Conservation (phyloP, 306 rosid species). For the Datisca glomerata region DNA sequence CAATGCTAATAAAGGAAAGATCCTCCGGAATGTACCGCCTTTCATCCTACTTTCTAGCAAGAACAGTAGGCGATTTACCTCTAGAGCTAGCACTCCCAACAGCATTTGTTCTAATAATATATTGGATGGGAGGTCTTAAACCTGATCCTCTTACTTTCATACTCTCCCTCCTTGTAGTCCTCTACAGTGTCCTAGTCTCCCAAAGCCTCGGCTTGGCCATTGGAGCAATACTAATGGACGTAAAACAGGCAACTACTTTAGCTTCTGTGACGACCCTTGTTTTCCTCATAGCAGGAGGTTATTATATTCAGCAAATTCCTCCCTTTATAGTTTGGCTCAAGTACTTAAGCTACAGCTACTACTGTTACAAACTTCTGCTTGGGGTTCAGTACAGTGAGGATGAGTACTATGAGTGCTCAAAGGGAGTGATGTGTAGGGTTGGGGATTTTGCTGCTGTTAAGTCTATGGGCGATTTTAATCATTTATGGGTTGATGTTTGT, state of each 20-base stretch:
- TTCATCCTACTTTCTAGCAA: slow-evolving; percentile 81
- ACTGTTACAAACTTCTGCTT: slow-evolving; percentile 86
- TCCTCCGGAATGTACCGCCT: slow-evolving; percentile 92
- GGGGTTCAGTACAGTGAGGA: slow-evolving; percentile 75
- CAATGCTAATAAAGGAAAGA: slow-evolving; percentile 78
- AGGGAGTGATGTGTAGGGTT: slow-evolving; percentile 53
- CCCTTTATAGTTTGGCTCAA: slow-evolving; percentile 85
- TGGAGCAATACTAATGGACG: slow-evolving; percentile 90
- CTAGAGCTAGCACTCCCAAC: slow-evolving; percentile 94
- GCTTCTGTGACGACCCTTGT: slow-evolving; percentile 96
- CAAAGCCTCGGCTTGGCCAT: slow-evolving; percentile 91
- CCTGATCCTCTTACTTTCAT: slow-evolving; percentile 66
- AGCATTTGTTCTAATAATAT: slow-evolving; percentile 73
- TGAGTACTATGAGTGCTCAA: slow-evolving; percentile 70
- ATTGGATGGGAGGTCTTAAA: slow-evolving; percentile 97
- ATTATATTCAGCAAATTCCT: slow-evolving; percentile 87
- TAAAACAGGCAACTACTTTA: slow-evolving; percentile 85
- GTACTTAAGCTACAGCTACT: slow-evolving; percentile 91
- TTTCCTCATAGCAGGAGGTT: slow-evolving; percentile 95
- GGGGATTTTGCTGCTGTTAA: slow-evolving; percentile 60
- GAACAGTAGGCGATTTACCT: slow-evolving; percentile 85
- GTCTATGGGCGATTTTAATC: slow-evolving; percentile 62
- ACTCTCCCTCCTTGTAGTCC: slow-evolving; percentile 76
- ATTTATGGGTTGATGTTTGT: slow-evolving; percentile 72
- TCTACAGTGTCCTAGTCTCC: slow-evolving; percentile 87